Base-by-base conservation (phyloP, 768 basidiomycete genomes). In the Leccinum aurantiacum region DNA sequence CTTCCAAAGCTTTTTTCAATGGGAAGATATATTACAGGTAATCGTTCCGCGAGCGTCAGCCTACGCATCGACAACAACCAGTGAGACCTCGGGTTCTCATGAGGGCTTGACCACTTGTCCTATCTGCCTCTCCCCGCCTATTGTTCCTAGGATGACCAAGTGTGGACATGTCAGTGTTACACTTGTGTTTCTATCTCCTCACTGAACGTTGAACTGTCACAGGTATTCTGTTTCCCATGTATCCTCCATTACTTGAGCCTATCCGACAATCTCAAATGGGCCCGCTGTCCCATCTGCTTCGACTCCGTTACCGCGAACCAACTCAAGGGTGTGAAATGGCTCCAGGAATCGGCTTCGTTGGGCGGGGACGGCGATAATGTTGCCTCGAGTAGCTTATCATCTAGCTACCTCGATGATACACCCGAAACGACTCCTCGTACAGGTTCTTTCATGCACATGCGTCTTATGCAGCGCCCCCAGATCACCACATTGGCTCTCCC, bases 161-260 rank as follows among this genome's bases (percentile, higher is more conserved):
- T 98, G 95, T 66, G 96, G 95, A 52, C 97, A 99, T 83, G 95
- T 96, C 67, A 77, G 92, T 49, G n/a, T 58, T 54, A 53, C 57
- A 19, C 9, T 15, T 33, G 35, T 44, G 11, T 56, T 46, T 22
- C 51, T 15, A 19, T 52, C 55, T 19, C 17, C 15, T 24, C 52
- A 46, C 67, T 73, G 57, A 75, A 68, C 11, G 33, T 5, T 11
- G 27, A 33, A 46, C 33, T 29, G 51, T 31, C 48, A 15, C 65
- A 96, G 94, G 87, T 97, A 47, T 98, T 88, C 76, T 98, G 96
- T 74, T 95, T 89, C 72, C 90, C 94, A 17, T 98, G 95, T 76
- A 92, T 96, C 58, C 78, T 98, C 47, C 95, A 94, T 73, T 95
- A 94, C 70, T 81, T 96, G 67, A 88, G 84, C 69, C 85, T 86